Base-by-base conservation (phyloP, 805 yeast genomes). In the Candida coleopterorum region DNA sequence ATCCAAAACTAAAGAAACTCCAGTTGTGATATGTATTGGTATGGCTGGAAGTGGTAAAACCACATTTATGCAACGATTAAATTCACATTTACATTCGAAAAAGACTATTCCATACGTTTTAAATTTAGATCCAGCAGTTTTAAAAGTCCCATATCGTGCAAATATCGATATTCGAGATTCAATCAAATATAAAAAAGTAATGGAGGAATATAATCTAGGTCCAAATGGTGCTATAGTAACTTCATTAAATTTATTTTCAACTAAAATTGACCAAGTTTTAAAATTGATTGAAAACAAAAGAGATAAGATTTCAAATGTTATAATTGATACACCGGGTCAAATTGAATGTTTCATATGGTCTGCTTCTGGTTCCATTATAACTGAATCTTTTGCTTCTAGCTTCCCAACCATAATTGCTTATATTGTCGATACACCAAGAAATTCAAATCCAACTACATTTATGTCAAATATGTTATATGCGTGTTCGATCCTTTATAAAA, bases 181-280 rank as follows among this genome's bases (percentile, higher is more conserved):
- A 0, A 86, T 93, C 42, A 90, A 93, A 56, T 93, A 93, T 60
- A 85, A 84, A 46, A 88, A 93, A 53, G 97, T 93, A 29, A 93
- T 90, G 97, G 93, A 88, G 49, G 89, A 89, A 55, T 86, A 90
- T 56, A 83, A 85, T 40, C 61, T 93, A 40, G 99, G 99, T 0
- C 99, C 99, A 10, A 93, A 93, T 55, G 99, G 99, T 39, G 97
- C 97, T 2, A 93, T 93, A 55, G 96, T 94, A 45, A 93, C 98
- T 0, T 86, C 96, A 15, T 69, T 93, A 43, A 93, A 93, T 55
- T 66, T 93, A 35, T 93, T 93, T 55, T 70, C 96, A 33, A 93
- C 99, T 10, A 93, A 93, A 61, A 87, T 93, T 40, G 99, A 93
- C 58, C 98, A 93, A 63, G 97, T 93, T 4, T 79, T 93, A 33